Percentiles rank a stretch among this genome's conserved stretches.
These are phyloP conservation scores for Phellopilus nigrolimitatus DNA, from an alignment of 1,284 basidiomycete species.

Conservation along the genomic window DNA sequence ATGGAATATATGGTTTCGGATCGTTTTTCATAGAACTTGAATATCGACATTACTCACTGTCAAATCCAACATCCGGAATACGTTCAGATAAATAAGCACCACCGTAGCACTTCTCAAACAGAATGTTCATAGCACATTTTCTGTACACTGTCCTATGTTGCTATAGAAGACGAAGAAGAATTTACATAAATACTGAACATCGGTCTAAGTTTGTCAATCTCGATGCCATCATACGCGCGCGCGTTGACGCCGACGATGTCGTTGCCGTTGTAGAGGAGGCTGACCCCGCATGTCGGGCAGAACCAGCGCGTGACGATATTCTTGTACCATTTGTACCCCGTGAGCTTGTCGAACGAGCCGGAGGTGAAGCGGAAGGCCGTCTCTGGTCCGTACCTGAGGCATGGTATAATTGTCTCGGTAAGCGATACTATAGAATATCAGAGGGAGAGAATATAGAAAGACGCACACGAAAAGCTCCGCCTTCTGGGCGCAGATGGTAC, in stretches of 20 bases:
- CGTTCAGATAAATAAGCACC: too few species aligned
- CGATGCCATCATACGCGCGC: conserved; percentile 8
- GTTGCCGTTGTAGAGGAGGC: conserved; percentile 2
- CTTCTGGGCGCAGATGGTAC: conserved; percentile 13
- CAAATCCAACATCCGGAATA: too few species aligned
- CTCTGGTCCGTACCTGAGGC: conserved; percentile 2
- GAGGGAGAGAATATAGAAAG: neutral
- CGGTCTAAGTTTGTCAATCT: conserved; percentile 8
- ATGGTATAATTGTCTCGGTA: neutral
- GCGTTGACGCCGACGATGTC: conserved; percentile 3
- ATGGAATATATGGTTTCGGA: too few species aligned
- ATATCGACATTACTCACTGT: too few species aligned
- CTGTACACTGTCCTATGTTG: too few species aligned
- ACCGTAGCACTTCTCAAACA: too few species aligned
- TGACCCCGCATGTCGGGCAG: conserved; percentile 8
- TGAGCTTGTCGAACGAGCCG: conserved; percentile 3
- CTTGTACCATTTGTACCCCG: conserved; percentile 1
- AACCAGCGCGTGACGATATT: conserved; percentile 2
- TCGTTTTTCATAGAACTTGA: too few species aligned
- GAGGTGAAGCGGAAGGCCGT: neutral
- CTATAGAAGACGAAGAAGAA: too few species aligned
- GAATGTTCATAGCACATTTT: too few species aligned
- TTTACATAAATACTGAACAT: too few species aligned
- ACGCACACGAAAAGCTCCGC: conserved; percentile 18
- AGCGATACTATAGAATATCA: neutral